These are phyloP conservation scores for Pleodorina starrii DNA, from an alignment of 139 green algal genomes.

Conservation along the genomic window DNA sequence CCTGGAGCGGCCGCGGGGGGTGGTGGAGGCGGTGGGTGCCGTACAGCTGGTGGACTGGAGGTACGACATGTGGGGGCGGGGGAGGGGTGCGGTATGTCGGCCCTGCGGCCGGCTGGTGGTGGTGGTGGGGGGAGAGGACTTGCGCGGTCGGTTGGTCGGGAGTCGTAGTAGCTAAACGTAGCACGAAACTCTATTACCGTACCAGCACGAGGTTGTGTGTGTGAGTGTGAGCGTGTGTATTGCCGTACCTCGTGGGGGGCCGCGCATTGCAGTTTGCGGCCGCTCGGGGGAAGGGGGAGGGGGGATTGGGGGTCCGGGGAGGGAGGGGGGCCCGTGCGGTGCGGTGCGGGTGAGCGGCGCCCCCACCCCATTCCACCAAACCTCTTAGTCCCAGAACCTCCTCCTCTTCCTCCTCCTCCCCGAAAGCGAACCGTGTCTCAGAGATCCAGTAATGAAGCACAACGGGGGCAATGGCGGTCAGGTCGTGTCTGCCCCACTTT, in stretches of 20 bases:
- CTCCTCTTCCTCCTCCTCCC: background rate
- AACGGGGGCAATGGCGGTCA: background rate
- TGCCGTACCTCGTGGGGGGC: background rate
- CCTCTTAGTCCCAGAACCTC: too few species aligned
- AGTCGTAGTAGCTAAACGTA: background rate
- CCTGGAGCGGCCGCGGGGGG: conserved; percentile 21
- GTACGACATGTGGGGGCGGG: background rate
- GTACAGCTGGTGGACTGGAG: conserved; percentile 47
- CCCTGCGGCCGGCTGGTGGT: too few species aligned
- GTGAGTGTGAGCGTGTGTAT: background rate
- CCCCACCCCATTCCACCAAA: too few species aligned
- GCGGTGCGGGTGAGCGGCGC: background rate
- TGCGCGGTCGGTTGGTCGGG: background rate
- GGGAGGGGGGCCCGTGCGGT: background rate
- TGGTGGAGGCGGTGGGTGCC: conserved; percentile 29
- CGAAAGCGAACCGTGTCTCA: background rate
- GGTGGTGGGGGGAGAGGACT: background rate
- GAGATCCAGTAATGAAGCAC: background rate
- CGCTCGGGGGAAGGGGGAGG: background rate
- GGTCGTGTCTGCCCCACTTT: background rate
- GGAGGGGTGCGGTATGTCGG: too few species aligned
- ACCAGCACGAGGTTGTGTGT: too few species aligned
- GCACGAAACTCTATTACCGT: too few species aligned
- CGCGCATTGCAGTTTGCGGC: background rate
- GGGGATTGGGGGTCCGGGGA: background rate